Percentiles rank a stretch among this genome's conserved stretches.
Evolutionary conservation across 257 asterid species (phyloP).

Genomic region (Solanum verrucosum): DNA sequence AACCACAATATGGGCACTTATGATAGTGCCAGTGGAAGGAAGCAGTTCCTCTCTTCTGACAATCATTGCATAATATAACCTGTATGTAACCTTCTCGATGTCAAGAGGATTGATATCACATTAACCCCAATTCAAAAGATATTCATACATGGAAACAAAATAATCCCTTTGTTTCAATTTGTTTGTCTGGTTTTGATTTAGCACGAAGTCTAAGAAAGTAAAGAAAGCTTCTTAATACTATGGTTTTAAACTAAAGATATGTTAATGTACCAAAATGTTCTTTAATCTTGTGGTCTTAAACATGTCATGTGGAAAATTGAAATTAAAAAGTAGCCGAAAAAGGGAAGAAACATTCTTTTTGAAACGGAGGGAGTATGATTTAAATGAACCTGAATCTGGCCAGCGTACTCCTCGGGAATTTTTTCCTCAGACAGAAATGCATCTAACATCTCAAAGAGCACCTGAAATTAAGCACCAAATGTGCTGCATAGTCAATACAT

Average conservation of each 20-base stretch:
- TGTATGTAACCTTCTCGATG: conserved; percentile 18
- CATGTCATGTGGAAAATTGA: background rate
- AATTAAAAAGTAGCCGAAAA: background rate
- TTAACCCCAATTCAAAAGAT: background rate
- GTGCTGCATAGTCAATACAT: background rate
- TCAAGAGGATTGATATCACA: background rate
- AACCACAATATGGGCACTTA: conserved; percentile 74
- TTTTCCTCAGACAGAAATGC: conserved; percentile 69
- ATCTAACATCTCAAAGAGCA: conserved; percentile 68
- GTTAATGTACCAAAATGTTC: background rate
- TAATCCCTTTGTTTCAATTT: background rate
- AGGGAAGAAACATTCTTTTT: background rate
- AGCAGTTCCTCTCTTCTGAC: conserved; percentile 65
- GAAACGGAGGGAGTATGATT: background rate
- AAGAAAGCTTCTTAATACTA: background rate
- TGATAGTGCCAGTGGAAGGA: conserved; percentile 76
- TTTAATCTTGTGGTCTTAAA: background rate
- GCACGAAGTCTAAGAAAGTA: background rate
- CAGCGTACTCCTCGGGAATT: conserved; percentile 72
- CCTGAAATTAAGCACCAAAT: conserved; percentile 27
- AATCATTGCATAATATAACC: conserved; percentile 85
- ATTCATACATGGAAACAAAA: conserved; percentile 1
- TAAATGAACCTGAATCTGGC: conserved; percentile 52
- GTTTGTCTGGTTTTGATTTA: background rate
- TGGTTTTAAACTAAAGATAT: background rate